A percentile compares a stretch with the other conserved stretches of the same genome.
Conservation (phyloP, 2,329 filamentous ascomycete genomes). For the Nothophoma quercina region DNA sequence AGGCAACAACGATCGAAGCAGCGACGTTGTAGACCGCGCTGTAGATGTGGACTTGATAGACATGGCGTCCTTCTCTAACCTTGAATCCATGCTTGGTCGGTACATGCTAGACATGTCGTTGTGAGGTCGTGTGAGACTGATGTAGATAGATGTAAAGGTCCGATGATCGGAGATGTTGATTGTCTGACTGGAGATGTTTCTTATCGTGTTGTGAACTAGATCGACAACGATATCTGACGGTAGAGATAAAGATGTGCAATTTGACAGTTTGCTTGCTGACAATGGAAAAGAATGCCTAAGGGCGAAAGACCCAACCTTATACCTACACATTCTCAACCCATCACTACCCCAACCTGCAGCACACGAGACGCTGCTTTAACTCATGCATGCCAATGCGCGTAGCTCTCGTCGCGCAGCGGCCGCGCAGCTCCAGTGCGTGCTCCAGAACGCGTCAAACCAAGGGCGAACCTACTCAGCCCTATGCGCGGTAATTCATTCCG, state of each 20-base stretch:
- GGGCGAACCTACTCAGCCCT: slow-evolving; percentile 1
- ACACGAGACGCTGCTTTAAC: not conserved
- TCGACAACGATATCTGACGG: no score
- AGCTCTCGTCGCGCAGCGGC: not conserved
- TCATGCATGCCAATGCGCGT: not conserved
- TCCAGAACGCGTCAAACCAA: not conserved
- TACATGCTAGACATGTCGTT: slow-evolving; percentile 10
- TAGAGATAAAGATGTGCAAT: no score
- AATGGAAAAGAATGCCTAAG: no score
- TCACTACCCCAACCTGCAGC: not conserved
- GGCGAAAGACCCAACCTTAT: no score
- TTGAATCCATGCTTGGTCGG: slow-evolving; percentile 1
- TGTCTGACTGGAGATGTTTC: not conserved
- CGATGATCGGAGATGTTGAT: not conserved
- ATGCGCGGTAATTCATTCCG: not conserved
- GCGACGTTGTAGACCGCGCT: slow-evolving; percentile 30
- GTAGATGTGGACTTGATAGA: slow-evolving; percentile 37
- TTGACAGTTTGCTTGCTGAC: no score
- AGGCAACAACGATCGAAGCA: slow-evolving; percentile 33
- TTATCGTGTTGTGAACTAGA: no score
- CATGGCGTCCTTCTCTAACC: slow-evolving; percentile 17
- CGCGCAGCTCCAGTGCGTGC: no score
- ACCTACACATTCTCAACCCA: not conserved
- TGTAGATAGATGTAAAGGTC: not conserved
- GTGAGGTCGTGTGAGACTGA: not conserved